phyloP scores from a whole-genome alignment of 768 basidiomycete genomes.

The Pulveroboletus frians region DNA sequence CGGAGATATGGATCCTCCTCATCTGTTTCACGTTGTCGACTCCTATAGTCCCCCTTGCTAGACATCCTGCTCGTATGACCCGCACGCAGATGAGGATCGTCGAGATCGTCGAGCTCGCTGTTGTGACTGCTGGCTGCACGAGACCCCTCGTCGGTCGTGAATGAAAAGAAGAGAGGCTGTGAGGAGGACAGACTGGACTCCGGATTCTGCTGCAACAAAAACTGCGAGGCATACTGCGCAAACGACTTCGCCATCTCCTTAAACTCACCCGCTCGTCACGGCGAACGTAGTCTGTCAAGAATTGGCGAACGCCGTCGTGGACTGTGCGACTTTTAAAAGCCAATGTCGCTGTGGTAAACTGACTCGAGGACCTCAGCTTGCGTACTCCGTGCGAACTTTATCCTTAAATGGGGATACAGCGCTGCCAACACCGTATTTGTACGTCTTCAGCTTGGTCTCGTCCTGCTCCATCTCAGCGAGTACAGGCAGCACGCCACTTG shows the following conservation, averaged over 20 bases:
- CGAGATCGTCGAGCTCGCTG: constrained; percentile 61
- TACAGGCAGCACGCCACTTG: background rate
- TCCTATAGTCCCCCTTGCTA: constrained; percentile 25
- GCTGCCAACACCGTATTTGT: background rate
- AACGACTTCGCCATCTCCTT: constrained; percentile 60
- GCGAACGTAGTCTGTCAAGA: constrained; percentile 10
- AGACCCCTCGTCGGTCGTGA: constrained; percentile 68
- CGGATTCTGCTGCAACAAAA: constrained; percentile 53
- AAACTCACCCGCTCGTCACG: constrained; percentile 16
- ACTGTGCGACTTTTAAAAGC: constrained; percentile 14
- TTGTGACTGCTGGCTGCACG: constrained; percentile 45
- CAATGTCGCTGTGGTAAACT: constrained; percentile 12
- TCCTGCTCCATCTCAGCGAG: background rate
- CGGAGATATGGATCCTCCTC: constrained; percentile 74
- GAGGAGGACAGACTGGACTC: constrained; percentile 54
- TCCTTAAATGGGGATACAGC: constrained; percentile 10
- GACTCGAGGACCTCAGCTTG: constrained; percentile 17
- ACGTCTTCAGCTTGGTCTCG: background rate
- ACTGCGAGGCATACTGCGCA: constrained; percentile 78
- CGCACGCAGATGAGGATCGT: constrained; percentile 68
- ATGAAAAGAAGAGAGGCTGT: constrained; percentile 86
- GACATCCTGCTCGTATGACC: constrained; percentile 30
- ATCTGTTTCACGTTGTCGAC: constrained; percentile 33
- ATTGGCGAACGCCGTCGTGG: constrained; percentile 7
- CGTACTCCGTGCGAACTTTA: constrained; percentile 20